Base-by-base conservation (phyloP, 1,139 yeast species). In the Debaryomyces subglobosus region DNA sequence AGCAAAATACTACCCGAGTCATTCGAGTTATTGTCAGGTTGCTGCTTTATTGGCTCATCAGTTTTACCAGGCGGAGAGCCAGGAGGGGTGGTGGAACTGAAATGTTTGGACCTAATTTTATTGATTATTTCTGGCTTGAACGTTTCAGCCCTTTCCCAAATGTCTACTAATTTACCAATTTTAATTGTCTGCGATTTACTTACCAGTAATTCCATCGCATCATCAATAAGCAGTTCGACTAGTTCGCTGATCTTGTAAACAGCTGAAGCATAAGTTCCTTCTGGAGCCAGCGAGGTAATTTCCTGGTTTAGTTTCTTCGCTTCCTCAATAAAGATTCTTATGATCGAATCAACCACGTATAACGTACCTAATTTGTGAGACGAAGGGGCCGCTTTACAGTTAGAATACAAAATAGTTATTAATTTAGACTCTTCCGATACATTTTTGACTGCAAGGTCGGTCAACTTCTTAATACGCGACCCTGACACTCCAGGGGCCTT, bases 401-500 rank as follows among this genome's bases (percentile, higher is more conserved):
- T 85, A 49, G 86, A 74, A 64, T 79, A 81, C 56, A 87, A 76
- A 53, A 77, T 75, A 50, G 84, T 78, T 48, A 86, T 78, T 49
- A 89, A 66, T 51, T 77, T 77, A 21, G 86, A 77, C 63, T 85
- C 90, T 40, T 73, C 70, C 60, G 64, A 59, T 47, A 67, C 87
- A 67, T 91, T 82, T 57, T 80, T 81, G 53, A 86, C 77, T 44
- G 97, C 96, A 52, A 88, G 67, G 49, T 88, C 89, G 43, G 94
- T 88, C 62, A 91, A 76, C 62, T 85, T 86, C 66, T 89, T 89
- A 66, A 94, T 94, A 72, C 97, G 91, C 51, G 96, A 84, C 38
- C 98, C 98, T 32, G 97, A 91, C 49, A 94, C 96, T 51, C 99
- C 98, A 20, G 95, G 95, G 24, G 97, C 85, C 69, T 89, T 90